Evolutionary conservation across 106 monocot species (phyloP).

Genomic region (Acorus calamus): DNA sequence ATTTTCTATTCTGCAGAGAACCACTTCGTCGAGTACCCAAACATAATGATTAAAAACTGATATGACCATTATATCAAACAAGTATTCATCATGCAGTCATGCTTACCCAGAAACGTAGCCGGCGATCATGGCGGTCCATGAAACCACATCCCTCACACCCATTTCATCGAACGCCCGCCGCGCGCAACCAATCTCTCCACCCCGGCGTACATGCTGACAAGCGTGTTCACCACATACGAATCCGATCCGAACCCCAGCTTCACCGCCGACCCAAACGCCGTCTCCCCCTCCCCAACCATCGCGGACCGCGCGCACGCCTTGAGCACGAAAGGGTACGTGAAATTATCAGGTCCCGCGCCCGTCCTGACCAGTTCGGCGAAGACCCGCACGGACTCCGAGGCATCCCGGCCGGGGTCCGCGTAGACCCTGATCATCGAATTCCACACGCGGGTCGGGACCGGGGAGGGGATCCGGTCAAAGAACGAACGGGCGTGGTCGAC

Average conservation of each 20-base stretch:
- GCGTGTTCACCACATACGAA: slow-evolving; percentile 13
- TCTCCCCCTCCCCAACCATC: slow-evolving; percentile 5
- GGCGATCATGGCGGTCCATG: slow-evolving; percentile 23
- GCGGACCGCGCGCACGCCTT: slow-evolving; percentile 13
- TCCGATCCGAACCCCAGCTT: slow-evolving; percentile 14
- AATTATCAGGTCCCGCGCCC: slow-evolving; percentile 11
- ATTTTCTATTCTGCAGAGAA: too few relatives aligned
- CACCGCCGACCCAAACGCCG: slow-evolving; percentile 18
- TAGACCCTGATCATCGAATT: slow-evolving; percentile 18
- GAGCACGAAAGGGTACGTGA: slow-evolving; percentile 27
- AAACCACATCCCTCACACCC: slow-evolving; percentile 16
- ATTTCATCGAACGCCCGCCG: slow-evolving; percentile 30
- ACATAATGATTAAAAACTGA: too few relatives aligned
- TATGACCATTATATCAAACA: too few relatives aligned
- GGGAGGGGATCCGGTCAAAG: too few relatives aligned
- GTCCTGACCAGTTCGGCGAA: slow-evolving; percentile 3
- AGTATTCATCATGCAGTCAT: background rate
- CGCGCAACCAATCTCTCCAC: slow-evolving; percentile 4
- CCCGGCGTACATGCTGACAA: slow-evolving; percentile 10
- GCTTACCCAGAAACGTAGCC: slow-evolving; percentile 22
- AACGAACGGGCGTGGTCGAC: background rate
- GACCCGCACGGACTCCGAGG: slow-evolving; percentile 5
- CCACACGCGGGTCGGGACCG: slow-evolving; percentile 4
- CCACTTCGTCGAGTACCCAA: too few relatives aligned
- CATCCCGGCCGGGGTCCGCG: background rate